Conservation (phyloP, 345 rosid species). For the Brassica juncea region DNA sequence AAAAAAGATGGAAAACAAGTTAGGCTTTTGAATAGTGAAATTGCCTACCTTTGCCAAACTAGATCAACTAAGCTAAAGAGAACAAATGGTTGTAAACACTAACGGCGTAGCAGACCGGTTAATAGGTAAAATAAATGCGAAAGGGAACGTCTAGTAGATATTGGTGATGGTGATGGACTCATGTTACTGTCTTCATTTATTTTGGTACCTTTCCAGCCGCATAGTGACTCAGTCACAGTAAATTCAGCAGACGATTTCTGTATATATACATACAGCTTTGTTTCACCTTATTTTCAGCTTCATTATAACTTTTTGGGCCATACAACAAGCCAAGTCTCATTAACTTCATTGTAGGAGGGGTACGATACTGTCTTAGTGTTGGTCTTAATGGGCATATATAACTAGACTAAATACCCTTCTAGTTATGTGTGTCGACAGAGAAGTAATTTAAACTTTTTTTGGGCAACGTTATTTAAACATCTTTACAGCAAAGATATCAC, state of each 20-base stretch:
- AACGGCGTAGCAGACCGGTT: background rate
- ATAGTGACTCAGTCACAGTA: background rate
- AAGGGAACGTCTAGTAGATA: background rate
- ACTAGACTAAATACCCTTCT: background rate
- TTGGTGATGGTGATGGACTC: background rate
- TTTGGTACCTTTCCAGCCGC: background rate
- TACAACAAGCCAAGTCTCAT: too few species aligned
- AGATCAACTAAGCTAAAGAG: background rate
- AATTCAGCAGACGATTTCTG: background rate
- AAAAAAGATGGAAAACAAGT: background rate
- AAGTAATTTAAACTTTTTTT: background rate
- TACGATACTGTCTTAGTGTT: too few species aligned
- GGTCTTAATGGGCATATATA: too few species aligned
- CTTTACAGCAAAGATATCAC: conserved; percentile 7
- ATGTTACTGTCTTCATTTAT: background rate
- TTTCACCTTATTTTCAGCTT: background rate
- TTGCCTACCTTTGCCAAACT: background rate
- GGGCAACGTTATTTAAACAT: too few species aligned
- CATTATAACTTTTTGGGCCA: too few species aligned
- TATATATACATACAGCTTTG: background rate
- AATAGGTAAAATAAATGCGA: background rate
- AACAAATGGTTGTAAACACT: background rate
- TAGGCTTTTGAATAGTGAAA: background rate
- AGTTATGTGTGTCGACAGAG: background rate
- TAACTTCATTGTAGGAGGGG: too few species aligned